Evolutionary conservation across 257 asterid species (phyloP).

Genomic region (Euphrasia confusa): DNA sequence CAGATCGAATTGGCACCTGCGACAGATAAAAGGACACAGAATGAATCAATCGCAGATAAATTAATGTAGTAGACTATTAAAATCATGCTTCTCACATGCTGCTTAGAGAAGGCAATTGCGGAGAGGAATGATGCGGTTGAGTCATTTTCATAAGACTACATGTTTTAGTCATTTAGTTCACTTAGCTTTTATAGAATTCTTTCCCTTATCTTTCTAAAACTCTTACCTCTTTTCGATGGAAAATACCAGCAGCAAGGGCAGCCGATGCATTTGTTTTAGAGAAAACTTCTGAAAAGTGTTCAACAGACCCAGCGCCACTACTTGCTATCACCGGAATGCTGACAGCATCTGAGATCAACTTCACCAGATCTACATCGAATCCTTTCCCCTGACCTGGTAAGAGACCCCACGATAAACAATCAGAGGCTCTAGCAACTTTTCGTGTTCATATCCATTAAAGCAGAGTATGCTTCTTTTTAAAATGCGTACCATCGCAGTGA

Average conservation of each 20-base stretch:
- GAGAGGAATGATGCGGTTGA: too few relatives aligned
- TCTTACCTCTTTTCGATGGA: conserved; percentile 86
- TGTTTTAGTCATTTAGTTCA: not conserved
- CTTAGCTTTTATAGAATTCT: not conserved
- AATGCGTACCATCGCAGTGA: conserved; percentile 77
- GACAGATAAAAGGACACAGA: conserved; percentile 12
- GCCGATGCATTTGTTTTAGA: conserved; percentile 87
- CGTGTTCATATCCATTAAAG: conserved; percentile 6
- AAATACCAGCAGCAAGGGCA: conserved; percentile 98
- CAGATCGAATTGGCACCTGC: conserved; percentile 63
- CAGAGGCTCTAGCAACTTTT: conserved; percentile 8
- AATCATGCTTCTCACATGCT: not conserved
- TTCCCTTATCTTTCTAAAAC: not conserved
- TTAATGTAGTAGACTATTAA: not conserved
- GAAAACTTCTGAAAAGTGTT: conserved; percentile 88
- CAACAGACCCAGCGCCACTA: conserved; percentile 89
- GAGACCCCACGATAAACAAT: conserved; percentile 13
- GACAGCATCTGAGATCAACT: conserved; percentile 84
- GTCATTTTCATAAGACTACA: too few relatives aligned
- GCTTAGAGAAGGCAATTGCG: too few relatives aligned
- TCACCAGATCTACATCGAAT: conserved; percentile 73
- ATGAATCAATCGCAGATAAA: not conserved
- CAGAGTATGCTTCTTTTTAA: not conserved
- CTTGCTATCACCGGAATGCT: conserved; percentile 94
- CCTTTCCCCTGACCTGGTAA: conserved; percentile 94